Percentiles rank a stretch among this genome's conserved stretches.
phyloP scores from a whole-genome alignment of 2,329 filamentous ascomycete genomes.

The Ceratocystis papillata region DNA sequence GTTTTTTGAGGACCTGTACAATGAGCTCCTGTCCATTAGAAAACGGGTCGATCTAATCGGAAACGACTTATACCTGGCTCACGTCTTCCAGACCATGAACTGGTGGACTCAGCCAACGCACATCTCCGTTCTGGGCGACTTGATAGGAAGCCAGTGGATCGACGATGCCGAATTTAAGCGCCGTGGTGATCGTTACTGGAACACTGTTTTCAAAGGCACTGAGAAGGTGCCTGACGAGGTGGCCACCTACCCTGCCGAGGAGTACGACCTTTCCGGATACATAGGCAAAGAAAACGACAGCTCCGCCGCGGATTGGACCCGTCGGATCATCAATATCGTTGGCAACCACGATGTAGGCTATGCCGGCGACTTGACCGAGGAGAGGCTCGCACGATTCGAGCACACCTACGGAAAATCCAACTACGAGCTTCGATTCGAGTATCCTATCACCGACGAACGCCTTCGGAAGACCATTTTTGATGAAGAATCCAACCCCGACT shows the following conservation, averaged over 20 bases:
- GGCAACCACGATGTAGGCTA: slow-evolving; percentile 98
- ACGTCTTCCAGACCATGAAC: slow-evolving; percentile 72
- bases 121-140: slow-evolving; percentile 76
- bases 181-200: slow-evolving; percentile 68
- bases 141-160: slow-evolving; percentile 94
- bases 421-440: slow-evolving; percentile 70
- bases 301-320: slow-evolving; percentile 49
- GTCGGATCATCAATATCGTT: slow-evolving; percentile 73
- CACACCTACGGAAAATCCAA: slow-evolving; percentile 75
- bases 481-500: slow-evolving; percentile 36
- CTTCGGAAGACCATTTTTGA: slow-evolving; percentile 36
- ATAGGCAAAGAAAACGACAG: slow-evolving; percentile 33
- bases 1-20: slow-evolving; percentile 56
- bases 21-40: slow-evolving; percentile 53
- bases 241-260: slow-evolving; percentile 38
- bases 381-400: slow-evolving; percentile 71
- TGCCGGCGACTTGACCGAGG: slow-evolving; percentile 73
- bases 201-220: slow-evolving; percentile 60
- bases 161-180: slow-evolving; percentile 69
- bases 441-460: slow-evolving; percentile 38
- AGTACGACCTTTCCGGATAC: slow-evolving; percentile 42
- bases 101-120: slow-evolving; percentile 85
- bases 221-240: slow-evolving; percentile 51
- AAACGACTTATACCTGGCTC: slow-evolving; percentile 89
- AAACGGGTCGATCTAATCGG: slow-evolving; percentile 83